A percentile compares a stretch with the other conserved stretches of the same genome.
Conservation (phyloP, 345 rosid species). For the Acer negundo region DNA sequence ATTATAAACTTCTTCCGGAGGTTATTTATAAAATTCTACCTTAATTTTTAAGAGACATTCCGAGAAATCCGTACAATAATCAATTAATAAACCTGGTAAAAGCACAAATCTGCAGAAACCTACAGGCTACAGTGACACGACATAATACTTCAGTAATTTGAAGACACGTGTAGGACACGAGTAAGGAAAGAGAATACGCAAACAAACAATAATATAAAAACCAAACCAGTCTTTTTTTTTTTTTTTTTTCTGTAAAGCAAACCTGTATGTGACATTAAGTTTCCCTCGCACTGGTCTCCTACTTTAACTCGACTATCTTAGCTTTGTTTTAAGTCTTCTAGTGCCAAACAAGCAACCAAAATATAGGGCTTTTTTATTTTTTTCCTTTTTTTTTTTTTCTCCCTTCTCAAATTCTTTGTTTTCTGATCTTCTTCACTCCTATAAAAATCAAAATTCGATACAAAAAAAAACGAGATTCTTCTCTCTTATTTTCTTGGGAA, state of each 20-base stretch:
- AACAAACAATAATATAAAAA: neutral
- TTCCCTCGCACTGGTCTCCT: neutral
- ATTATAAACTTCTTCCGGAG: too few relatives aligned
- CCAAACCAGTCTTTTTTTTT: neutral
- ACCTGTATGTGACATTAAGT: neutral
- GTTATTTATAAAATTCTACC: too few relatives aligned
- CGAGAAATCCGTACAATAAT: too few relatives aligned
- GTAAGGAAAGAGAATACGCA: neutral
- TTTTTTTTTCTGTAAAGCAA: neutral
- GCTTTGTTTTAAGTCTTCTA: neutral
- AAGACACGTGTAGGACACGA: conserved; percentile 6
- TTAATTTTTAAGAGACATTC: too few relatives aligned
- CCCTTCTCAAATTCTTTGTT: too few relatives aligned
- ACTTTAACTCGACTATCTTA: neutral
- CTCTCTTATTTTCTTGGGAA: conserved; percentile 4
- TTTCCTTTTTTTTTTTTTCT: too few relatives aligned
- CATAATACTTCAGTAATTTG: too few relatives aligned
- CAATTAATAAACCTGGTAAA: too few relatives aligned
- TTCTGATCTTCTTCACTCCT: neutral
- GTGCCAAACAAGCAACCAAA: neutral
- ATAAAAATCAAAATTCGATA: neutral
- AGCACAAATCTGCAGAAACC: too few relatives aligned
- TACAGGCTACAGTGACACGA: too few relatives aligned
- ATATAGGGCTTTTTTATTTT: neutral
- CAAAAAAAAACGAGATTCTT: neutral